Evolutionary conservation across 2,329 filamentous ascomycete species (phyloP).

Genomic region (Aphanocladium album): DNA sequence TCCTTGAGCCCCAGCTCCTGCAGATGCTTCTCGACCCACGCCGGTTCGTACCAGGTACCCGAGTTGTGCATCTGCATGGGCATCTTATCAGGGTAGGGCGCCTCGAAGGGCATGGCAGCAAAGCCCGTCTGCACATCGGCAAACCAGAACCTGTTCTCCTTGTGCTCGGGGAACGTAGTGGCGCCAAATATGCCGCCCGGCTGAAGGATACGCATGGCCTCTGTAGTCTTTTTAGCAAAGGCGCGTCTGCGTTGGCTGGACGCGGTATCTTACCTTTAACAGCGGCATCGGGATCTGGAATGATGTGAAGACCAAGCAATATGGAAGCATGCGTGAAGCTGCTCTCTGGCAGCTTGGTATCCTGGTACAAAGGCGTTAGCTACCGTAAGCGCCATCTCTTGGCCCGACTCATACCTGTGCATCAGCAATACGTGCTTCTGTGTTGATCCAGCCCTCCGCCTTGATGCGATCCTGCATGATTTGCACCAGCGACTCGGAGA

Average conservation of each 20-base stretch:
- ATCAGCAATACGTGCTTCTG: slow-evolving; percentile 39
- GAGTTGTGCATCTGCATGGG: slow-evolving; percentile 36
- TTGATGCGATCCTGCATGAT: slow-evolving; percentile 33
- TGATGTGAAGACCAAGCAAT: slow-evolving; percentile 43
- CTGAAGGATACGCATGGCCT: slow-evolving; percentile 34
- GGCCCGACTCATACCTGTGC: slow-evolving; percentile 34
- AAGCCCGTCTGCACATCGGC: slow-evolving; percentile 36
- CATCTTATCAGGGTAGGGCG: slow-evolving; percentile 29
- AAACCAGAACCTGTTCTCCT: slow-evolving; percentile 30
- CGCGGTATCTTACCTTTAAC: slow-evolving; percentile 21
- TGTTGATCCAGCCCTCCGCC: slow-evolving; percentile 41
- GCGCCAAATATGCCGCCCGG: slow-evolving; percentile 34
- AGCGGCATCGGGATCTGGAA: slow-evolving; percentile 34
- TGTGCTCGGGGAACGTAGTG: slow-evolving; percentile 31
- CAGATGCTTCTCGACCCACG: slow-evolving; percentile 35
- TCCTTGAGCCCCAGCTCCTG: slow-evolving; percentile 31
- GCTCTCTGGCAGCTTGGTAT: slow-evolving; percentile 33
- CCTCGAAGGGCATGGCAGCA: slow-evolving; percentile 34
- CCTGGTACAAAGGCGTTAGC: slow-evolving; percentile 20
- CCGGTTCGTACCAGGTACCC: slow-evolving; percentile 34
- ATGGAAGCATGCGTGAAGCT: slow-evolving; percentile 41
- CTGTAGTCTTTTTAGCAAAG: slow-evolving; percentile 18
- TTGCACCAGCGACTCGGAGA: slow-evolving; percentile 37
- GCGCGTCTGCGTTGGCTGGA: neutral
- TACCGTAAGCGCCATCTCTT: too few species aligned